Conservation (phyloP, 2,329 filamentous ascomycete genomes). For the Macroventuria anomochaeta region DNA sequence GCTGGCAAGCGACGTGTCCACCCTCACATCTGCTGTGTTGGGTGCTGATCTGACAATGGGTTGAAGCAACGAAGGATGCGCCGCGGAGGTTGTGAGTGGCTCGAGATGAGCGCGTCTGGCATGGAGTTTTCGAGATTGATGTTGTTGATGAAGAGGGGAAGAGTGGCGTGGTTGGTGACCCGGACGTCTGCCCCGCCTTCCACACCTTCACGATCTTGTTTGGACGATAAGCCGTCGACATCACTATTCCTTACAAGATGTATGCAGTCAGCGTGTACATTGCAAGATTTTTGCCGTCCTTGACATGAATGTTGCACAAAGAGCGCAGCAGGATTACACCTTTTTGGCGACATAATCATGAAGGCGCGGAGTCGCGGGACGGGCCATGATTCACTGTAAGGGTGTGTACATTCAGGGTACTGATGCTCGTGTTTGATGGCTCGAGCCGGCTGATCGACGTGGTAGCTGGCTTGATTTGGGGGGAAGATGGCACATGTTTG, state of each 20-base stretch:
- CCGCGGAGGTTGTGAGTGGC: not conserved
- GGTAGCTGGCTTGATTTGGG: not conserved
- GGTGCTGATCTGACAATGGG: not conserved
- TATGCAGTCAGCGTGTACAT: constrained; percentile 9
- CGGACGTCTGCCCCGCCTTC: constrained; percentile 16
- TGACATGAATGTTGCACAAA: not conserved
- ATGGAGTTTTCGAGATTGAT: not conserved
- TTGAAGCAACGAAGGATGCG: not conserved
- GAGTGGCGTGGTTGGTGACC: not conserved
- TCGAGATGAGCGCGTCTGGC: not conserved
- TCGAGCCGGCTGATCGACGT: constrained; percentile 12
- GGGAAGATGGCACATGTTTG: constrained; percentile 8
- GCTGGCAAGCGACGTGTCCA: constrained; percentile 20
- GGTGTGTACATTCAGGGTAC: not conserved
- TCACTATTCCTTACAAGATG: constrained; percentile 1
- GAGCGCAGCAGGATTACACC: not conserved
- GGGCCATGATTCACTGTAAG: constrained; percentile 1
- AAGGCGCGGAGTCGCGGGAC: constrained; percentile 11
- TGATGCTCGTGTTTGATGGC: constrained; percentile 1
- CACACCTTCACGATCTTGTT: constrained; percentile 6
- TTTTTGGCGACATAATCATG: not conserved
- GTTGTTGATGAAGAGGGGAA: not conserved
- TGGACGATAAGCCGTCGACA: constrained; percentile 5
- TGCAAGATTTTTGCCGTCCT: not conserved
- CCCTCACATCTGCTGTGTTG: not conserved